Evolutionary conservation across 2,329 filamentous ascomycete genomes (phyloP), one percentile per base, ranked within the genome.

Genomic region (Pseudopithomyces maydicus): DNA sequence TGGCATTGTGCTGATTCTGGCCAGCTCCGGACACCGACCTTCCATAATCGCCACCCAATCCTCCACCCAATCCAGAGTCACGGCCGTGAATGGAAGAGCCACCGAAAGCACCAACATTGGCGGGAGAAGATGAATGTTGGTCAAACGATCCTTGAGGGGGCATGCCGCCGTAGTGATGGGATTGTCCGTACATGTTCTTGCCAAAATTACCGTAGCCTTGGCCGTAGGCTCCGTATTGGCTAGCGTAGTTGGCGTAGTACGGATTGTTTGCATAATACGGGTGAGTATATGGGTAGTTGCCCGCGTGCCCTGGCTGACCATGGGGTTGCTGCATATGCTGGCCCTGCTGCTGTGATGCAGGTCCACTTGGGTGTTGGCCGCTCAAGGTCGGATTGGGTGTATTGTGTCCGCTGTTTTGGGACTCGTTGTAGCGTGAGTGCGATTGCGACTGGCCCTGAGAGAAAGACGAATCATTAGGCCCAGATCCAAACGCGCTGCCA

Each of bases 351-450:
- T 78, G 75, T 32, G 84, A 81, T 48, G 78, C 79, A 53, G 79
- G 77, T 62, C 85, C 72, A 38, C 59, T 63, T 49, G 68, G 84
- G 57, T 84, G 82, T 57, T 84, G 83, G 51, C 77, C 80, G 57
- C 83, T 82, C 57, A 85, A 76, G 39, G 88, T 83, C 26, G 93
- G 92, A 79, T 96, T 95, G 35, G 94, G 93, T 2, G 93, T 97
- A 69, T 90, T 94, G 75, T 95, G 90, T 43, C 92, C 94, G 74
- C 92, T 97, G 80, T 89, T 92, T 70, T 92, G 90, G 59, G 85
- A 84, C 54, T 96, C 92, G 61, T 86, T 84, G 69, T 88, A 89
- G 65, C 88, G 89, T 74, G 87, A 90, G 74, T 93, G 91, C 38
- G 65, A 56, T 69, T 76, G 71, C 84, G 80, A 72, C 83, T 88